These are phyloP conservation scores for Mrakia frigida DNA, from an alignment of 768 basidiomycete species.

Conservation along the genomic window DNA sequence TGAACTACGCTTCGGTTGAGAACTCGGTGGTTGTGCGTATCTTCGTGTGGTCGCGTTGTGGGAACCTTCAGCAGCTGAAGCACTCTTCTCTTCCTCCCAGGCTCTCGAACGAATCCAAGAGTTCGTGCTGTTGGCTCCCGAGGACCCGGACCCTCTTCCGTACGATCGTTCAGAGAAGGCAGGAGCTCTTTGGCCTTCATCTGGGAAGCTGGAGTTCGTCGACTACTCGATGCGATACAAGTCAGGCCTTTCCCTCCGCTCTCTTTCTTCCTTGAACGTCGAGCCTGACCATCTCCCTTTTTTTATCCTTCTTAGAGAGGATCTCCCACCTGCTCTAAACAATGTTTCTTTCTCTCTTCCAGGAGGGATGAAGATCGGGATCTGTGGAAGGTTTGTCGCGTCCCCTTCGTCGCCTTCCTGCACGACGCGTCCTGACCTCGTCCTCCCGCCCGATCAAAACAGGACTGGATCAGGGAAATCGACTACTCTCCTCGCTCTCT, in stretches of 20 bases:
- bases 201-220: conserved; percentile 23
- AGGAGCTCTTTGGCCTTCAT: not conserved
- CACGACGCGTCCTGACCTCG: not conserved
- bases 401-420: not conserved
- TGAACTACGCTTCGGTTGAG: conserved; percentile 18
- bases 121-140: conserved; percentile 34
- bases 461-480: conserved; percentile 37
- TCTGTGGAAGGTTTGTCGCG: conserved; percentile 31
- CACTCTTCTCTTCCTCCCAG: not conserved
- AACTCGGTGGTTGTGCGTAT: conserved; percentile 14
- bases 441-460: not conserved
- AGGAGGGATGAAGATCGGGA: conserved; percentile 35
- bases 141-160: conserved; percentile 17
- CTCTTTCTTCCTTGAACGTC: no score
- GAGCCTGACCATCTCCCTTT: not conserved
- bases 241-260: not conserved
- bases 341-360: conserved; percentile 31
- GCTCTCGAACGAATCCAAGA: conserved; percentile 36
- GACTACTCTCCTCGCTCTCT: conserved; percentile 35
- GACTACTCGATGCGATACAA: conserved; percentile 15
- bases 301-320: not conserved
- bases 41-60: not conserved
- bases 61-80: not conserved
- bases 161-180: conserved; percentile 30
- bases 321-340: conserved; percentile 32